These are phyloP conservation scores for Tillandsia fasciculata DNA, from an alignment of 176 grass and related monocot genomes.

Conservation along the genomic window DNA sequence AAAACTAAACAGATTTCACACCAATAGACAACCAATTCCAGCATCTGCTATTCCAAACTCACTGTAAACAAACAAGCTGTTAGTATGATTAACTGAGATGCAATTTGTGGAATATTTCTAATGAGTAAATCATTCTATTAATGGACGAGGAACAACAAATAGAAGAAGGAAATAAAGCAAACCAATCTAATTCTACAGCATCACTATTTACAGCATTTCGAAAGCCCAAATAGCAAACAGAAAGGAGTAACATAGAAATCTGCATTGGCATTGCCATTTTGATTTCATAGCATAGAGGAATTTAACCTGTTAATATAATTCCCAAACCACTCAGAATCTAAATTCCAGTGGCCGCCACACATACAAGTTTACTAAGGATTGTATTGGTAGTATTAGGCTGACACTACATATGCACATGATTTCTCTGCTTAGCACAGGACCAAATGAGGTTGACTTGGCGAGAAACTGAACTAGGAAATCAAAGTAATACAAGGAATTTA, in stretches of 20 bases:
- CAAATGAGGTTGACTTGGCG: neutral
- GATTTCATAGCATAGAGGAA: no score
- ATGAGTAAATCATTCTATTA: neutral
- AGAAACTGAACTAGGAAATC: neutral
- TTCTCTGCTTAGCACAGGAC: neutral
- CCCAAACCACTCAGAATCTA: no score
- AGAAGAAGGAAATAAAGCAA: slow-evolving; percentile 1
- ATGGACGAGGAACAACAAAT: neutral
- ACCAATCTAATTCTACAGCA: neutral
- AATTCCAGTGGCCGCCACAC: no score
- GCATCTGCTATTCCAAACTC: no score
- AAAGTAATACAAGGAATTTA: neutral
- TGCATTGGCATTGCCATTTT: neutral
- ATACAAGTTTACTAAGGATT: no score
- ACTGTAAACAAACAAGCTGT: no score
- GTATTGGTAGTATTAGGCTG: neutral
- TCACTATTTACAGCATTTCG: no score
- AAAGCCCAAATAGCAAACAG: neutral
- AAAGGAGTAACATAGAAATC: neutral
- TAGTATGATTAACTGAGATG: no score
- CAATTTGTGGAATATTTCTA: neutral
- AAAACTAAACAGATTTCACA: no score
- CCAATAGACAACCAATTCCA: no score
- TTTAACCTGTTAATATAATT: no score
- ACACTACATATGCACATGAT: neutral